Evolutionary conservation across 768 basidiomycete species (phyloP).

Genomic region (Tylopilus intermedius): DNA sequence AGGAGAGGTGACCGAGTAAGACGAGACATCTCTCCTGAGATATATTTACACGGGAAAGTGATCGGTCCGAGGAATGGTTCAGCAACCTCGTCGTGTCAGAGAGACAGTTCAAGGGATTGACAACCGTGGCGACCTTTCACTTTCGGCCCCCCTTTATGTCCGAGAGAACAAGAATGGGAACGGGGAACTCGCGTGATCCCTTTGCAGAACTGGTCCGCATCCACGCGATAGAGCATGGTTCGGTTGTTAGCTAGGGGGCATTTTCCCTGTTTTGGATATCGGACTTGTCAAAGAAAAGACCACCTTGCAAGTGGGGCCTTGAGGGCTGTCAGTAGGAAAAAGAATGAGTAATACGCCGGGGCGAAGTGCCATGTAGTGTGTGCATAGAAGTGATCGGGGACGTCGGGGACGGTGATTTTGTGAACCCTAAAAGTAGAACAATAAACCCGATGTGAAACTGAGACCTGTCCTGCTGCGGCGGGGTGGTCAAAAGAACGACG

Average conservation of each 20-base stretch:
- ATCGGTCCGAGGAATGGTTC: too few relatives aligned
- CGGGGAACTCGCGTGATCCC: too few relatives aligned
- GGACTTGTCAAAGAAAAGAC: too few relatives aligned
- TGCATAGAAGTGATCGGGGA: neutral
- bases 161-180: neutral
- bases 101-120: neutral
- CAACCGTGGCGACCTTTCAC: too few relatives aligned
- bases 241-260: too few relatives aligned
- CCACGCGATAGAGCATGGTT: too few relatives aligned
- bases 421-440: neutral
- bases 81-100: too few relatives aligned
- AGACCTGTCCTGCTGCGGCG: neutral
- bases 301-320: too few relatives aligned
- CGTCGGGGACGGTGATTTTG: neutral
- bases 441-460: neutral
- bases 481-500: neutral
- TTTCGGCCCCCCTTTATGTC: neutral
- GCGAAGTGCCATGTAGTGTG: neutral
- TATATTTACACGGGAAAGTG: neutral
- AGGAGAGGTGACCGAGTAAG: neutral
- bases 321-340: too few relatives aligned
- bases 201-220: neutral
- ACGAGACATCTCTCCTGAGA: too few relatives aligned
- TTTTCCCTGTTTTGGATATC: too few relatives aligned
- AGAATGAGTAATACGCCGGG: too few relatives aligned